Evolutionary conservation across 2,329 filamentous ascomycete genomes (phyloP).

Genomic region (Tolypocladium sp.): DNA sequence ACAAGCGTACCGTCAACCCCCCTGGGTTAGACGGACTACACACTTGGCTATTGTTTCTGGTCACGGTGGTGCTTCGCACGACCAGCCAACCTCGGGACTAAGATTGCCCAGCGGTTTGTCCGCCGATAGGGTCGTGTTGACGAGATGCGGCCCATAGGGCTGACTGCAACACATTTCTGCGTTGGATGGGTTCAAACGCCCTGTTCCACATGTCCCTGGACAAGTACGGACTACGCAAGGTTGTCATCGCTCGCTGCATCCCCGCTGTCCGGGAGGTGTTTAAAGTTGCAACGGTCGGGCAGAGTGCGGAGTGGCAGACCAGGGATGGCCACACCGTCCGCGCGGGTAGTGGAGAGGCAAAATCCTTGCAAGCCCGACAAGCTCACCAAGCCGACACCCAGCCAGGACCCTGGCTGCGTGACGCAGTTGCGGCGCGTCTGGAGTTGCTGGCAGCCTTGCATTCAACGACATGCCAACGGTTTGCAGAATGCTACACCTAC

Average conservation of each 20-base stretch:
- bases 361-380: conserved; percentile 1
- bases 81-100: not conserved
- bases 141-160: not conserved
- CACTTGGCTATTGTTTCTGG: not conserved
- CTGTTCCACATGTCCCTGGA: conserved; percentile 1
- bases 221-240: not conserved
- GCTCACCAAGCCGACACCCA: not conserved
- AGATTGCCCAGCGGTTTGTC: not conserved
- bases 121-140: not conserved
- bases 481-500: not conserved
- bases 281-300: conserved; percentile 4
- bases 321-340: not conserved
- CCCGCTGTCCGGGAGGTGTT: conserved; percentile 1
- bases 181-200: not conserved
- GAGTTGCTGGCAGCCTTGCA: not conserved
- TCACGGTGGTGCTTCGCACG: too few species aligned
- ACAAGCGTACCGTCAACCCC: too few species aligned
- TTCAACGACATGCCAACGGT: not conserved
- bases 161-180: not conserved
- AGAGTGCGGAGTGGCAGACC: conserved; percentile 1
- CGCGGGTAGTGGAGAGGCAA: conserved; percentile 1
- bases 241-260: conserved; percentile 1
- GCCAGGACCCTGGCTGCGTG: not conserved
- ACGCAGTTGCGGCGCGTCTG: not conserved
- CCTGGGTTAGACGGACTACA: not conserved